These are phyloP conservation scores for Auriscalpium vulgare DNA, from an alignment of 768 basidiomycete genomes.

Conservation along the genomic window DNA sequence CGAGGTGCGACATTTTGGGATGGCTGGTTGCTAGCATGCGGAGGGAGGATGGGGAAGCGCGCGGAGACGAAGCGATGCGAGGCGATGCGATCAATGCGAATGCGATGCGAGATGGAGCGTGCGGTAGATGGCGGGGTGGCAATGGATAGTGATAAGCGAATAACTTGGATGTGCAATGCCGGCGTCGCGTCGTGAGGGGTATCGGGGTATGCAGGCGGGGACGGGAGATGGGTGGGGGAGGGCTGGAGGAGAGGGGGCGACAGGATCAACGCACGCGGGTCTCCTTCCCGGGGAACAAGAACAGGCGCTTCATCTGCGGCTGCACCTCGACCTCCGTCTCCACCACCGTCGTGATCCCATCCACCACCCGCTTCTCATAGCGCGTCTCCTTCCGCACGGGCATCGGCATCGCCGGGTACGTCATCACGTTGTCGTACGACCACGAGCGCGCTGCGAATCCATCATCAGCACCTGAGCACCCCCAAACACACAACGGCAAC, in stretches of 20 bases:
- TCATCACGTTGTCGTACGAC: slow-evolving; percentile 69
- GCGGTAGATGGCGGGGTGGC: too few relatives aligned
- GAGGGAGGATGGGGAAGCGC: background rate
- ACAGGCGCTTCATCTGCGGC: slow-evolving; percentile 54
- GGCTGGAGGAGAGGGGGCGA: background rate
- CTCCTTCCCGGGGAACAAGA: slow-evolving; percentile 52
- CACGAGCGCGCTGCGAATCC: slow-evolving; percentile 51
- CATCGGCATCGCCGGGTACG: slow-evolving; percentile 52
- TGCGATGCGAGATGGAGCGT: too few relatives aligned
- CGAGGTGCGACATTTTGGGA: background rate
- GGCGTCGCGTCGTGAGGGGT: too few relatives aligned
- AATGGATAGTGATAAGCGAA: too few relatives aligned
- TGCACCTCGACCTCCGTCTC: slow-evolving; percentile 47
- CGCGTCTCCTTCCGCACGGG: slow-evolving; percentile 40
- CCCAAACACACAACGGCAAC: slow-evolving; percentile 14
- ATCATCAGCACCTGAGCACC: slow-evolving; percentile 7
- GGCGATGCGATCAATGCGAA: too few relatives aligned
- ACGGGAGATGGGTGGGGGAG: too few relatives aligned
- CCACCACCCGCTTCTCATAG: slow-evolving; percentile 39
- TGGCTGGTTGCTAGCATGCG: background rate
- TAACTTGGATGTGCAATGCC: too few relatives aligned
- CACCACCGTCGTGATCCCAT: slow-evolving; percentile 44
- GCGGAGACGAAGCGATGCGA: background rate
- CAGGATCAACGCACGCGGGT: slow-evolving; percentile 1
- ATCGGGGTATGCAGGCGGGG: background rate